Conservation (phyloP, 2,329 filamentous ascomycete species). For the Nigrospora sphaerica region DNA sequence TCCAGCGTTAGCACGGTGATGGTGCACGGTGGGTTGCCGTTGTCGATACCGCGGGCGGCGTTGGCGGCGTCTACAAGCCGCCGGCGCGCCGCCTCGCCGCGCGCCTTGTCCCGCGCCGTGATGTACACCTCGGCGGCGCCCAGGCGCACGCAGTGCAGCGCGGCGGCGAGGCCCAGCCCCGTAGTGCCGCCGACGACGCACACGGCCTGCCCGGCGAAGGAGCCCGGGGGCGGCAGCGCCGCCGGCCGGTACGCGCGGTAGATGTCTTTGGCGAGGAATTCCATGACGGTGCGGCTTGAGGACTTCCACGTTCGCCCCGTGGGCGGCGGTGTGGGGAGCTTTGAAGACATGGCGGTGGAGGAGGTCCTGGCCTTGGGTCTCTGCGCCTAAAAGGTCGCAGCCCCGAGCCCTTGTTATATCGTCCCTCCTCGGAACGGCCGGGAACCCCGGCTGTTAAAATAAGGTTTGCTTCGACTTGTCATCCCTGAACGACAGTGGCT, state of each 20-base stretch:
- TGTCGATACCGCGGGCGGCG: no score
- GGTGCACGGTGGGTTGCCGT: neutral
- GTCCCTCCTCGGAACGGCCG: no score
- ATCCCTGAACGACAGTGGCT: no score
- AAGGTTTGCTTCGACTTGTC: no score
- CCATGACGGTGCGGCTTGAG: no score
- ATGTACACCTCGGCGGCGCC: constrained; percentile 2
- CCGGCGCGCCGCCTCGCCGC: neutral
- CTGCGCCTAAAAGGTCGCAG: no score
- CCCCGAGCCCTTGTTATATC: no score
- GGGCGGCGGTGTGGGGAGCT: no score
- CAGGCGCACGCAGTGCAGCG: constrained; percentile 1
- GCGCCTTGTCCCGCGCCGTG: neutral
- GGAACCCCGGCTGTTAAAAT: no score
- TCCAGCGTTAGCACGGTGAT: neutral
- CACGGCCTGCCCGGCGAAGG: neutral
- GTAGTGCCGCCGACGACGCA: neutral
- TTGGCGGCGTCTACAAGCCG: neutral
- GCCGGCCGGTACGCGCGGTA: neutral
- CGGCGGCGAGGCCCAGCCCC: constrained; percentile 1
- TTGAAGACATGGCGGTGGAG: no score
- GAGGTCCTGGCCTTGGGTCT: no score
- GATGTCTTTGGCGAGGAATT: neutral
- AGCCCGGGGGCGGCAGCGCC: neutral
- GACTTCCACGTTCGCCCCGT: no score